Evolutionary conservation across 805 yeast species (phyloP).

Genomic region (Ogataea thermomethanolica): DNA sequence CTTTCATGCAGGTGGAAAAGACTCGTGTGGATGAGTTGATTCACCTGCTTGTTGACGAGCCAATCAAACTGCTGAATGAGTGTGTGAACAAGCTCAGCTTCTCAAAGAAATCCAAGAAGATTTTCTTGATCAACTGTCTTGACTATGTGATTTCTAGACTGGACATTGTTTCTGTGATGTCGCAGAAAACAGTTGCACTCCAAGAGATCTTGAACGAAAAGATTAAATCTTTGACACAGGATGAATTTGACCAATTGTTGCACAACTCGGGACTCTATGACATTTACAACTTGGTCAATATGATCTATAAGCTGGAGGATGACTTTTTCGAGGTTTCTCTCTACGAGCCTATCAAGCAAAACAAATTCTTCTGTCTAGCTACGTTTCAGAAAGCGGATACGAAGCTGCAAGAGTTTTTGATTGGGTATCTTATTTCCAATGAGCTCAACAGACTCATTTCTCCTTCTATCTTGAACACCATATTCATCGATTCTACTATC

Average conservation of each 20-base stretch:
- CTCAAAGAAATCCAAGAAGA: conserved; percentile 31
- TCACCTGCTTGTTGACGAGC: conserved; percentile 43
- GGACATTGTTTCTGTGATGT: conserved; percentile 42
- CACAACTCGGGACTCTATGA: conserved; percentile 53
- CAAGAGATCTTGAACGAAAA: conserved; percentile 34
- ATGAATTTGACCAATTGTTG: conserved; percentile 48
- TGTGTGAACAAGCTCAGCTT: conserved; percentile 23
- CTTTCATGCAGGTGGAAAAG: conserved; percentile 40
- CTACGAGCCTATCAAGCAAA: conserved; percentile 63
- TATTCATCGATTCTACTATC: conserved; percentile 47
- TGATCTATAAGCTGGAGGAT: conserved; percentile 66
- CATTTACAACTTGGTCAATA: conserved; percentile 59
- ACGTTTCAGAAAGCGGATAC: conserved; percentile 42
- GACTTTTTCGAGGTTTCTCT: conserved; percentile 57
- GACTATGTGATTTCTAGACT: conserved; percentile 57
- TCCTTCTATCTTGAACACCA: conserved; percentile 56
- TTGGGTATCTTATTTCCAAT: conserved; percentile 58
- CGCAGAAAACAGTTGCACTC: conserved; percentile 35
- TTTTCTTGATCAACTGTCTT: conserved; percentile 54
- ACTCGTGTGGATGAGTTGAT: conserved; percentile 38
- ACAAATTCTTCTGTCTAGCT: conserved; percentile 48
- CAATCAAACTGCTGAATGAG: conserved; percentile 37
- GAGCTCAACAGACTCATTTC: conserved; percentile 56
- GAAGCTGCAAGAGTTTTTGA: conserved; percentile 49
- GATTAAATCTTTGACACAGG: conserved; percentile 38